Percentiles rank a stretch among this genome's conserved stretches.
These are phyloP conservation scores for Colletotrichum sp. DNA, from an alignment of 2,329 filamentous ascomycete genomes.

Conservation along the genomic window DNA sequence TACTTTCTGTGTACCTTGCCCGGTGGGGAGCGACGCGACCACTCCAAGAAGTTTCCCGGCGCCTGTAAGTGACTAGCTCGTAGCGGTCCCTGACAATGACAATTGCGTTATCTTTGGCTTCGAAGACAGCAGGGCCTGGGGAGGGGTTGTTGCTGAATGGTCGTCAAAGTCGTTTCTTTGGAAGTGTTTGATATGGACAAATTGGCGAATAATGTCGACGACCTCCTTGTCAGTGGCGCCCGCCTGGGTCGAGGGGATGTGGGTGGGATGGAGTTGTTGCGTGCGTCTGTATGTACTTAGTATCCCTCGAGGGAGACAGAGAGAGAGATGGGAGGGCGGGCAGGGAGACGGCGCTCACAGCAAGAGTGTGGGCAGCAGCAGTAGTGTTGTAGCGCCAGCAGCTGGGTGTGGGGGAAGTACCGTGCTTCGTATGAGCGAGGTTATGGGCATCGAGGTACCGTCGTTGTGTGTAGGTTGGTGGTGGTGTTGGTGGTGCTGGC, in stretches of 20 bases:
- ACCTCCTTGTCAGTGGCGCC: neutral
- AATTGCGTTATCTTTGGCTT: conserved; percentile 7
- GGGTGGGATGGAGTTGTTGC: neutral
- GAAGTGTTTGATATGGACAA: neutral
- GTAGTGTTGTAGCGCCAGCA: neutral
- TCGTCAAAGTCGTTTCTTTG: neutral
- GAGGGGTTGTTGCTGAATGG: neutral
- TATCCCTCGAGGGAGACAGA: neutral
- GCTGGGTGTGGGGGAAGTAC: neutral
- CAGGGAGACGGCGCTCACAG: neutral
- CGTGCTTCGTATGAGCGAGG: neutral
- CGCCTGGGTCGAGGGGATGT: neutral
- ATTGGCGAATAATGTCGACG: neutral
- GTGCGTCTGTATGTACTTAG: neutral
- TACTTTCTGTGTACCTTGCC: conserved; percentile 2
- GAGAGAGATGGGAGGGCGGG: neutral
- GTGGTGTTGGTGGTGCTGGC: neutral
- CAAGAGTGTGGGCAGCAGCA: neutral
- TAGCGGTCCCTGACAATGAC: neutral
- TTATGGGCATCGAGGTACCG: neutral
- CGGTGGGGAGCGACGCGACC: conserved; percentile 6
- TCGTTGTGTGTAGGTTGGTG: neutral
- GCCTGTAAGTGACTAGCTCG: conserved; percentile 3
- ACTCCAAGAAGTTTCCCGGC: conserved; percentile 6
- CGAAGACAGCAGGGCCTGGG: neutral